Percentiles rank a stretch among this genome's conserved stretches.
Evolutionary conservation across 768 basidiomycete species (phyloP).

Genomic region (Strobilomyces echinocephalus): DNA sequence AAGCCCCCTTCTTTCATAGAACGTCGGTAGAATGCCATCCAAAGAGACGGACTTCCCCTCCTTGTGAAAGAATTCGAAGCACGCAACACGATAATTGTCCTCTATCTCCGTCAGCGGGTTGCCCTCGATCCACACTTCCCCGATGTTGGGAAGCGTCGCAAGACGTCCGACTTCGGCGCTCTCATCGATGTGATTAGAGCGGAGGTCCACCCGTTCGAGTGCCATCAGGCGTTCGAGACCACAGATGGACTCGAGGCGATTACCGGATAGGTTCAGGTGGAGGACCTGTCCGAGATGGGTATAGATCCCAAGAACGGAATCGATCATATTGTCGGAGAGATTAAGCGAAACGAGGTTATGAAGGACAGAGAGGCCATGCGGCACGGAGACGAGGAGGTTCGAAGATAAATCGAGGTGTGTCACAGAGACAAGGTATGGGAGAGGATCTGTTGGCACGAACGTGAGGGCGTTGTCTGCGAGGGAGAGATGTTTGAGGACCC

Average conservation of each 20-base stretch:
- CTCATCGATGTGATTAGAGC: conserved; percentile 76
- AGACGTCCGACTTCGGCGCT: conserved; percentile 81
- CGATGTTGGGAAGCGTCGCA: conserved; percentile 70
- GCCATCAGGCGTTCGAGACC: conserved; percentile 87
- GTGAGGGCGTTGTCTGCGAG: conserved; percentile 79
- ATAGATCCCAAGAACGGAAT: conserved; percentile 88
- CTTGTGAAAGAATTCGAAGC: conserved; percentile 80
- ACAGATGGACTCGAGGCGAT: conserved; percentile 91
- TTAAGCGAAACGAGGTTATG: conserved; percentile 86
- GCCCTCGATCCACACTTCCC: conserved; percentile 77
- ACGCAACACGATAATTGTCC: conserved; percentile 66
- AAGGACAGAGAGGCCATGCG: conserved; percentile 66
- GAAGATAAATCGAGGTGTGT: conserved; percentile 86
- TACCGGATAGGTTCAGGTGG: conserved; percentile 74
- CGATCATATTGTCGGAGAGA: conserved; percentile 96
- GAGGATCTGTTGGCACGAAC: conserved; percentile 64
- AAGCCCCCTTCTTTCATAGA: conserved; percentile 65
- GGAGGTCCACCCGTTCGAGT: conserved; percentile 81
- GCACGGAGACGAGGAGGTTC: conserved; percentile 87
- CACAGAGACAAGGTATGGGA: conserved; percentile 66
- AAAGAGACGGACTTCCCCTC: conserved; percentile 77
- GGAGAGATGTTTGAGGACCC: conserved; percentile 68
- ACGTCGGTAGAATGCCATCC: conserved; percentile 67
- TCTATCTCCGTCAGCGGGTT: conserved; percentile 75
- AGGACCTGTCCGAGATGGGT: conserved; percentile 72